Base-by-base conservation (phyloP, 352 stramenopile species). In the Globisporangium spinosum region DNA sequence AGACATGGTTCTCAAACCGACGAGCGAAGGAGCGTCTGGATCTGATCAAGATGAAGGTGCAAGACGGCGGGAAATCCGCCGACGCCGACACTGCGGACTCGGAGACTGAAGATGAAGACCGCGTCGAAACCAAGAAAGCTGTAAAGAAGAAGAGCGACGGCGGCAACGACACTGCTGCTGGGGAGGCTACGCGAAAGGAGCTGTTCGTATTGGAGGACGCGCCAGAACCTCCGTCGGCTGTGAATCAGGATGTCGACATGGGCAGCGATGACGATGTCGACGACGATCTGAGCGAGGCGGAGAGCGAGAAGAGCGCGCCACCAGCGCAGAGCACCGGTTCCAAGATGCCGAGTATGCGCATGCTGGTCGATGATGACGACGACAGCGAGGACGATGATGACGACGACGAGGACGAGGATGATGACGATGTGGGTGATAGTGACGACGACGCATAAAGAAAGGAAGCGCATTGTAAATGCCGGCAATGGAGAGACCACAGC, bases 1-100 rank as follows among this genome's bases (percentile, higher is more conserved):
- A 93, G 76, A 89, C 78, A 54, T 95, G 87, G 87, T 95, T 95
- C 54, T 90, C 85, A 9, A 90, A 91, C 67, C 85, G 86, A 32
- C 83, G 87, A 40, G 83, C 83, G 7, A 93, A 95, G 58, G 87
- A 95, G 62, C 85, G 84, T 51, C 72, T 87, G 34, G 87, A 93
- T 65, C 70, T 93, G 53, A 83, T 93, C 47, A 91, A 90, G 58
- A 89, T 93, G 82, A 90, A 91, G 70, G 82, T 77, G 23, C 82
- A 86, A 63, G 76, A 84, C 56, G 72, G 65, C 27, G 40, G 62
- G 12, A 64, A 73, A 35, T 25, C 27, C n/a, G 67, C 20, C 51
- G 38, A 67, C 2, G 64, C 22, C 17, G 65, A 53, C n/a, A 64
- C 38, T 1, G 57, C 27, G 2, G 71, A 70, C n/a, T 85, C 75